phyloP scores from a whole-genome alignment of 345 rosid genomes.

The Arabis hirsuta region DNA sequence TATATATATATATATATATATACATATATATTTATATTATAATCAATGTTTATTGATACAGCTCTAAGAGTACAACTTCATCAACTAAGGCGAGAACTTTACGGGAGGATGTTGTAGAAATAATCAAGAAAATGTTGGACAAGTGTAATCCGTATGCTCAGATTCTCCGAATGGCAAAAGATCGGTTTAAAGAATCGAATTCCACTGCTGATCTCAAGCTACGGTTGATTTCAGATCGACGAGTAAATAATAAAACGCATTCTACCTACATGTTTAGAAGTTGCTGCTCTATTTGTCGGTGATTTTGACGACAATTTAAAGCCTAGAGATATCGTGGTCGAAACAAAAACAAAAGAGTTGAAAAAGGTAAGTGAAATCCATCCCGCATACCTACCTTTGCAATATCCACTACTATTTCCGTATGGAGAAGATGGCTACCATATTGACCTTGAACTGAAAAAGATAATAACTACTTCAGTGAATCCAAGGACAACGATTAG shows the following conservation, averaged over 20 bases:
- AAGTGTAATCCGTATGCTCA: no score
- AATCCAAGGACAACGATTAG: not conserved
- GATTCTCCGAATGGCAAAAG: no score
- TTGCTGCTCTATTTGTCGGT: not conserved
- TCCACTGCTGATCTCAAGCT: no score
- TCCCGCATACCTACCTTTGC: not conserved
- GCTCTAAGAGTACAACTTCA: no score
- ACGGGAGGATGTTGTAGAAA: no score
- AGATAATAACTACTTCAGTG: not conserved
- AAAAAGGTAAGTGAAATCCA: not conserved
- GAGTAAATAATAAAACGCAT: not conserved
- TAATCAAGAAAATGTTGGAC: no score
- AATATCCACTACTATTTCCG: not conserved
- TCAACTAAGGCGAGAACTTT: no score
- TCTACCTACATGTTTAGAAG: not conserved
- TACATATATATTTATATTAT: no score
- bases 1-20: no score
- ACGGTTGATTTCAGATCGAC: no score
- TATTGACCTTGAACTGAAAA: not conserved
- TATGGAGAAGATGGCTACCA: slow-evolving; percentile 4
- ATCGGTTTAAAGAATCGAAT: no score
- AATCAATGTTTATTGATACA: no score
- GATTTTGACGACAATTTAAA: not conserved
- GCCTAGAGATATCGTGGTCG: not conserved
- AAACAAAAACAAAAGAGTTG: not conserved